These are phyloP conservation scores for Chaetomium fimeti DNA, from an alignment of 495 filamentous ascomycete genomes.

Conservation along the genomic window DNA sequence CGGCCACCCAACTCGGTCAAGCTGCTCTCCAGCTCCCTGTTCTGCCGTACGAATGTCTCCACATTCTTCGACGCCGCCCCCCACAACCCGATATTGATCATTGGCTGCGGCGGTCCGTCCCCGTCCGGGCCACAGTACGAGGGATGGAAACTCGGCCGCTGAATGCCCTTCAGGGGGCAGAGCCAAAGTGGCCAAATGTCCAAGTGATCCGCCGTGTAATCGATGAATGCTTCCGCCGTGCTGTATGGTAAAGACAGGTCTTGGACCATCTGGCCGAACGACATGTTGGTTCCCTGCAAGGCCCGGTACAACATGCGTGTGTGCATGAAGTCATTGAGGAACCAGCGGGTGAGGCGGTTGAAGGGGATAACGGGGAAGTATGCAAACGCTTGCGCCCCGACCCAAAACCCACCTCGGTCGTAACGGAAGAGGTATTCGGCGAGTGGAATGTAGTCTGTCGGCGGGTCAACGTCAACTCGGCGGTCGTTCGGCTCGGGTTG, in stretches of 20 bases:
- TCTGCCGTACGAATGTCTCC: conserved; percentile 46
- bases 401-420: conserved; percentile 61
- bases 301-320: conserved; percentile 63
- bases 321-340: conserved; percentile 62
- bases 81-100: conserved; percentile 58
- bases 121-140: conserved; percentile 32
- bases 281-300: conserved; percentile 40
- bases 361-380: conserved; percentile 57
- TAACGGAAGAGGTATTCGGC: conserved; percentile 61
- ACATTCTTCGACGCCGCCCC: conserved; percentile 45
- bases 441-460: conserved; percentile 41
- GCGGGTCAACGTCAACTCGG: not conserved
- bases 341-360: conserved; percentile 52
- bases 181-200: conserved; percentile 60
- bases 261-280: conserved; percentile 47
- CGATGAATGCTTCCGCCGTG: conserved; percentile 51
- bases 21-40: conserved; percentile 62
- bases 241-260: conserved; percentile 55
- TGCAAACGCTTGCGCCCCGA: conserved; percentile 52
- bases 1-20: conserved; percentile 62
- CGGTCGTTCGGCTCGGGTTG: not conserved
- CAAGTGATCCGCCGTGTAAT: conserved; percentile 48
- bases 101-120: conserved; percentile 27
- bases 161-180: conserved; percentile 51
- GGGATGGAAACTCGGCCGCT: conserved; percentile 48